Percentiles rank a stretch among this genome's conserved stretches.
Conservation (phyloP, 2,329 filamentous ascomycete species). For the Hypocrella siamensis region DNA sequence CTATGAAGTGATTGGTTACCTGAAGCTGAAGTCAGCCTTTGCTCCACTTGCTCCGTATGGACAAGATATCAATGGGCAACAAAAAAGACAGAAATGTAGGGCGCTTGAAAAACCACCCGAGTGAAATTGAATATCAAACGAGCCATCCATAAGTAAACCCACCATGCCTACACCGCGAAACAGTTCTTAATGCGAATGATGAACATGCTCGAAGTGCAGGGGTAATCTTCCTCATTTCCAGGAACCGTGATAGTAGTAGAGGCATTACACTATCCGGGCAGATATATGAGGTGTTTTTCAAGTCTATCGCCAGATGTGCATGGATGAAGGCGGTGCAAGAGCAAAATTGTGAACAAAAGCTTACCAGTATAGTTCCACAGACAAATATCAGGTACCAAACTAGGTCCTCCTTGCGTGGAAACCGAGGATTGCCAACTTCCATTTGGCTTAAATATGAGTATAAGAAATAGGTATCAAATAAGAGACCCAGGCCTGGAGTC, state of each 20-base stretch:
- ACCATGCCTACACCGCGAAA: conserved; percentile 57
- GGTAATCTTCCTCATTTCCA: conserved; percentile 71
- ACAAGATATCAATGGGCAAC: neutral
- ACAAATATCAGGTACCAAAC: conserved; percentile 69
- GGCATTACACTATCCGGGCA: conserved; percentile 58
- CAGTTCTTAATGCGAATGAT: conserved; percentile 54
- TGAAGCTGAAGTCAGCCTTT: conserved; percentile 9
- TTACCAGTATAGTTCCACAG: conserved; percentile 59
- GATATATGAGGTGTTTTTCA: conserved; percentile 42
- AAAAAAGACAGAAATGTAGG: conserved; percentile 33
- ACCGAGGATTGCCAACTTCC: conserved; percentile 56
- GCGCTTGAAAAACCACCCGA: conserved; percentile 44
- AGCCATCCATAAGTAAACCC: conserved; percentile 60
- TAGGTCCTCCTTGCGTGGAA: conserved; percentile 61
- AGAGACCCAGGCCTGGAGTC: conserved; percentile 26
- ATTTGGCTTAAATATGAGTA: conserved; percentile 64
- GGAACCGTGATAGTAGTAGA: conserved; percentile 66
- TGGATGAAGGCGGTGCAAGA: conserved; percentile 4
- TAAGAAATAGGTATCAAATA: conserved; percentile 62
- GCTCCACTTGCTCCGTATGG: neutral
- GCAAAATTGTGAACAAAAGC: conserved; percentile 20
- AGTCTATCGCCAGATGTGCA: neutral
- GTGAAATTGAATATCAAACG: conserved; percentile 41
- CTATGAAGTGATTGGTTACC: conserved; percentile 16
- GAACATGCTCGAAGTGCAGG: conserved; percentile 43